Evolutionary conservation across 78 protist genomes (phyloP).

Genomic region (Cavenderia fasciculata): DNA sequence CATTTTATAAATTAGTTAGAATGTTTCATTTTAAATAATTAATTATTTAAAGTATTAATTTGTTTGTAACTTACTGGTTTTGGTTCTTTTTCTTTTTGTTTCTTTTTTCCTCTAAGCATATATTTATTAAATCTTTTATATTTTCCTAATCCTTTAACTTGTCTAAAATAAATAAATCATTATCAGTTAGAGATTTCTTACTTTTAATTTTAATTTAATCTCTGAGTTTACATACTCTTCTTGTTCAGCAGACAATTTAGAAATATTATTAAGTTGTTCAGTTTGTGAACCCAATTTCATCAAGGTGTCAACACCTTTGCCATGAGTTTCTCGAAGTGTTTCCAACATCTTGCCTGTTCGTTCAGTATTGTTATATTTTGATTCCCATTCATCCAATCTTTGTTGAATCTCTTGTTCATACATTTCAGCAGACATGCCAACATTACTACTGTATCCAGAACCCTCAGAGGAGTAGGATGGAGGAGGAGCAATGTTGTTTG

Average conservation of each 20-base stretch:
- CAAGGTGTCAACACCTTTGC: conserved; percentile 45
- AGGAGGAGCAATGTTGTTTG: too few species aligned
- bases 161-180: background rate
- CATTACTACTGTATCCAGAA: too few species aligned
- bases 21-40: background rate
- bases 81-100: background rate
- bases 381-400: conserved; percentile 22
- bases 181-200: background rate
- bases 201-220: background rate
- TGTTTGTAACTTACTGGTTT: background rate
- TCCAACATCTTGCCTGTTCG: conserved; percentile 50
- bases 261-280: conserved; percentile 41
- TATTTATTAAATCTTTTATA: conserved; percentile 63
- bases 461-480: too few species aligned
- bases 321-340: conserved; percentile 52
- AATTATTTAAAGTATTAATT: background rate
- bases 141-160: conserved; percentile 27
- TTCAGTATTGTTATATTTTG: conserved; percentile 32
- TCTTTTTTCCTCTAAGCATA: conserved; percentile 22
- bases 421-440: background rate
- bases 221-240: background rate
- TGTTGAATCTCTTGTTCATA: conserved; percentile 38
- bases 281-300: conserved; percentile 21
- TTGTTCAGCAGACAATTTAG: conserved; percentile 24
- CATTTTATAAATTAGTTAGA: background rate